phyloP scores from a whole-genome alignment of 192 early-diverging fungal genomes.

The Chytriomyces hyalinus region DNA sequence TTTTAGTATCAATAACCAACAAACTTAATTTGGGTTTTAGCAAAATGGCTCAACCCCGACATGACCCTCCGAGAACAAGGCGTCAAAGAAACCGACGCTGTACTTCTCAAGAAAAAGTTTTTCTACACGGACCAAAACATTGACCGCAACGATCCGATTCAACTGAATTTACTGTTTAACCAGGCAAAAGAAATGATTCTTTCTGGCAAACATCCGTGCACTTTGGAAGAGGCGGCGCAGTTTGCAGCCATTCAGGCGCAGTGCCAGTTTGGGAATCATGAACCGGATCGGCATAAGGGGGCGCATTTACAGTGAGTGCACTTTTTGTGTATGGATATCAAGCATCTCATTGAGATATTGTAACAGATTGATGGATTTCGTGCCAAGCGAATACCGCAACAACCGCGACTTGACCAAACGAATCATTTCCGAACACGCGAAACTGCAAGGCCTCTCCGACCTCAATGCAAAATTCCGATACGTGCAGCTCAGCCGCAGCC shows the following conservation, averaged over 20 bases:
- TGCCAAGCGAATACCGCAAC: conserved; percentile 61
- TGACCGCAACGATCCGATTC: conserved; percentile 65
- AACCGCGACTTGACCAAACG: conserved; percentile 55
- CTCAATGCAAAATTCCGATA: conserved; percentile 66
- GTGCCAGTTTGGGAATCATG: conserved; percentile 61
- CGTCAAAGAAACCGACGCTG: conserved; percentile 48
- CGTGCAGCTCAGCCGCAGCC: conserved; percentile 55
- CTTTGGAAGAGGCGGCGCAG: conserved; percentile 58
- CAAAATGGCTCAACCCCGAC: conserved; percentile 59
- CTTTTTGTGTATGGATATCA: not conserved
- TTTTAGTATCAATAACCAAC: not conserved
- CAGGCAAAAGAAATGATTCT: conserved; percentile 61
- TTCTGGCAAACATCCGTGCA: conserved; percentile 59
- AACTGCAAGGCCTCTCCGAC: conserved; percentile 60
- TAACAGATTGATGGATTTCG: conserved; percentile 51
- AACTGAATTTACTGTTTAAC: conserved; percentile 62
- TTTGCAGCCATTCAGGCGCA: conserved; percentile 64
- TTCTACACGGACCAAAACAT: conserved; percentile 66
- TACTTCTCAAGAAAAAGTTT: conserved; percentile 68
- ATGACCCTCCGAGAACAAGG: conserved; percentile 62
- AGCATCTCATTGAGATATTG: not conserved
- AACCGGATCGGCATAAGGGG: conserved; percentile 59
- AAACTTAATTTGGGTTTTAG: not conserved
- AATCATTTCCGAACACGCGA: conserved; percentile 58
- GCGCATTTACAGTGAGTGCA: conserved; percentile 54